Conservation (phyloP, 306 rosid species). For the Fragaria ananassa region DNA sequence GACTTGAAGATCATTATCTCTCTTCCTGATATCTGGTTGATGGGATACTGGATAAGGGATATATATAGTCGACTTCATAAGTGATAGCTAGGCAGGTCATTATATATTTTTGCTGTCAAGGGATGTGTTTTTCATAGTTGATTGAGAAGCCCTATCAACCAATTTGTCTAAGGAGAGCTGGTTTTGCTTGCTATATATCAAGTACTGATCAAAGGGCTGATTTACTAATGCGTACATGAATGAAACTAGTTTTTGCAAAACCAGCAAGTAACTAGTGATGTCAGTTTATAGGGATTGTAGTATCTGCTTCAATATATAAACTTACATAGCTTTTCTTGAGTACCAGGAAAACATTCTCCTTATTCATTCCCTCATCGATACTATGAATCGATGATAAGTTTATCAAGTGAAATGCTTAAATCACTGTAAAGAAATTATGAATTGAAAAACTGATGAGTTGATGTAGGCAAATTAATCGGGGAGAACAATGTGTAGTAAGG, state of each 20-base stretch:
- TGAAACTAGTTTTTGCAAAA: neutral
- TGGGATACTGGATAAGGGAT: slow-evolving; percentile 28
- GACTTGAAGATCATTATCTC: slow-evolving; percentile 26
- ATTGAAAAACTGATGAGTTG: neutral
- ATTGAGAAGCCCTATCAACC: slow-evolving; percentile 1
- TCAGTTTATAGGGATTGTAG: neutral
- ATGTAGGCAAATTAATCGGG: neutral
- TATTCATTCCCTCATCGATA: neutral
- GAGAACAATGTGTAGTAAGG: neutral
- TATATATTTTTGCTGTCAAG: slow-evolving; percentile 1
- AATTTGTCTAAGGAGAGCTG: neutral
- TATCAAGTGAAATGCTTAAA: no score
- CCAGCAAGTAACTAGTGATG: neutral
- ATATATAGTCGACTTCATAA: neutral
- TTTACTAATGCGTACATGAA: neutral
- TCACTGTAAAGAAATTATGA: neutral
- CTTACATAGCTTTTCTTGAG: neutral
- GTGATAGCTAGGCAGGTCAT: neutral
- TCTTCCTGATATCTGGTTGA: slow-evolving; percentile 30
- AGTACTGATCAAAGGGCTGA: neutral
- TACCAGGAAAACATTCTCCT: neutral
- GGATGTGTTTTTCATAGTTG: neutral
- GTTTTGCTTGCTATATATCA: neutral
- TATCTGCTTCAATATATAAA: neutral
- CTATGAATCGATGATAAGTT: no score